Evolutionary conservation across 192 early-diverging fungal species (phyloP).

Genomic region (Coemansia sp.): DNA sequence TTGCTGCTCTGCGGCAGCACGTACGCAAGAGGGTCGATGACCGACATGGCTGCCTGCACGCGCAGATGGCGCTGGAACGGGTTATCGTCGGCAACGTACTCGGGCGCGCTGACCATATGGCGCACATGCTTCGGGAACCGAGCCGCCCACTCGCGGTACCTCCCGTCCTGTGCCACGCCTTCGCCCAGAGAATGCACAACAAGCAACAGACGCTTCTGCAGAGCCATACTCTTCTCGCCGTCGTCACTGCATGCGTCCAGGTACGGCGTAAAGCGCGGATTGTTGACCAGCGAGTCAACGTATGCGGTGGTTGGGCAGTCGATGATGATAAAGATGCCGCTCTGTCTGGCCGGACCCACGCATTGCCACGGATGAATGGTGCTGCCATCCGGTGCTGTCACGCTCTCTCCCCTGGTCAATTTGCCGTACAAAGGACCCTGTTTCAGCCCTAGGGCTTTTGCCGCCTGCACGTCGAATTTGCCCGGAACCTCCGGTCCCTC

Average conservation of each 20-base stretch:
- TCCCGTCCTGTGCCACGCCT: conserved; percentile 62
- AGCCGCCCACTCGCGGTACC: conserved; percentile 76
- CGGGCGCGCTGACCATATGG: conserved; percentile 74
- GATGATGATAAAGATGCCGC: conserved; percentile 67
- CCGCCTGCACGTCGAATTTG: conserved; percentile 76
- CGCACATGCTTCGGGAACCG: conserved; percentile 70
- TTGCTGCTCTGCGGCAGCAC: conserved; percentile 68
- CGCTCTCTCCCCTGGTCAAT: conserved; percentile 64
- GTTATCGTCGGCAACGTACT: conserved; percentile 65
- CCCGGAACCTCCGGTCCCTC: conserved; percentile 73
- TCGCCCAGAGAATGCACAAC: conserved; percentile 73
- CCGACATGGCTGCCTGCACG: conserved; percentile 67
- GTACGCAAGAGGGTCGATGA: conserved; percentile 67
- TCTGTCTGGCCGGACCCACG: conserved; percentile 59
- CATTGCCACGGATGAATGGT: conserved; percentile 76
- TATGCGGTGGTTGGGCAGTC: conserved; percentile 68
- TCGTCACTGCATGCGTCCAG: conserved; percentile 2
- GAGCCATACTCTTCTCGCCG: conserved; percentile 13
- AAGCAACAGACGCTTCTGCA: conserved; percentile 26
- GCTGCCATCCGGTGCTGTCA: conserved; percentile 62
- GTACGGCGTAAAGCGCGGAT: conserved; percentile 54
- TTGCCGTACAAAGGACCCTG: conserved; percentile 65
- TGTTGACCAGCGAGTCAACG: conserved; percentile 50
- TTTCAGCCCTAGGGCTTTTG: conserved; percentile 66
- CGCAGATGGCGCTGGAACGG: conserved; percentile 68